phyloP scores from a whole-genome alignment of 495 filamentous ascomycete genomes.

The Daldinia grandis region DNA sequence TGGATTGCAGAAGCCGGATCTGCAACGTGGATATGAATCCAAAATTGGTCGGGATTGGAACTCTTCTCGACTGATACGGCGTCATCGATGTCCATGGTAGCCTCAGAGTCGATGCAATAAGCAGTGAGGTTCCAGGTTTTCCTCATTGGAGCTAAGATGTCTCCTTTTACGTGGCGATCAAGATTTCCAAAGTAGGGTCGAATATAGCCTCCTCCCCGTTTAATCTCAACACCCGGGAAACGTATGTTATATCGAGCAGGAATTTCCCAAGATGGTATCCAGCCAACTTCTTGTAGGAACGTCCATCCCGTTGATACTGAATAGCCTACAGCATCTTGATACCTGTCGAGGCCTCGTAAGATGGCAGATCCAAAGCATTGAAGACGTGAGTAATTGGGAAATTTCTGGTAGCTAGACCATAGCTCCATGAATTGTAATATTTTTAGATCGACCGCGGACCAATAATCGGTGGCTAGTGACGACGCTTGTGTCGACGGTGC shows the following conservation, averaged over 20 bases:
- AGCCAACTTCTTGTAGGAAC: conserved; percentile 87
- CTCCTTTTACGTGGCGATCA: conserved; percentile 42
- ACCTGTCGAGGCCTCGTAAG: conserved; percentile 74
- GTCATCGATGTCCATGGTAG: conserved; percentile 86
- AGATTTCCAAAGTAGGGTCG: conserved; percentile 45
- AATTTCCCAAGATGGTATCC: conserved; percentile 83
- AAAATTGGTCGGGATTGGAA: conserved; percentile 66
- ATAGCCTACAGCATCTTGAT: conserved; percentile 65
- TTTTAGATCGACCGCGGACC: conserved; percentile 58
- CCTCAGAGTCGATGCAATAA: conserved; percentile 81
- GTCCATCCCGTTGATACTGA: conserved; percentile 65
- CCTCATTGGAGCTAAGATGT: conserved; percentile 66
- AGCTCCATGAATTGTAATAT: conserved; percentile 77
- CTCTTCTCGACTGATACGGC: conserved; percentile 81
- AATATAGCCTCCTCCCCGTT: conserved; percentile 54
- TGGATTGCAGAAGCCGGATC: conserved; percentile 87
- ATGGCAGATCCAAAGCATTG: conserved; percentile 73
- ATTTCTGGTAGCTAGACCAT: conserved; percentile 66
- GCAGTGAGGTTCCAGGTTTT: conserved; percentile 77
- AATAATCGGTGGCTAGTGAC: conserved; percentile 42
- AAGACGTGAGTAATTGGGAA: conserved; percentile 56
- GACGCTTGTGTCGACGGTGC: conserved; percentile 24
- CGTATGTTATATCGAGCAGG: conserved; percentile 66
- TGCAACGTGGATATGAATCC: conserved; percentile 92
- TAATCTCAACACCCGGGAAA: conserved; percentile 57